Evolutionary conservation across 2,329 filamentous ascomycete genomes (phyloP), one percentile per base, ranked within the genome.

Genomic region (Furcasterigmium sp.): DNA sequence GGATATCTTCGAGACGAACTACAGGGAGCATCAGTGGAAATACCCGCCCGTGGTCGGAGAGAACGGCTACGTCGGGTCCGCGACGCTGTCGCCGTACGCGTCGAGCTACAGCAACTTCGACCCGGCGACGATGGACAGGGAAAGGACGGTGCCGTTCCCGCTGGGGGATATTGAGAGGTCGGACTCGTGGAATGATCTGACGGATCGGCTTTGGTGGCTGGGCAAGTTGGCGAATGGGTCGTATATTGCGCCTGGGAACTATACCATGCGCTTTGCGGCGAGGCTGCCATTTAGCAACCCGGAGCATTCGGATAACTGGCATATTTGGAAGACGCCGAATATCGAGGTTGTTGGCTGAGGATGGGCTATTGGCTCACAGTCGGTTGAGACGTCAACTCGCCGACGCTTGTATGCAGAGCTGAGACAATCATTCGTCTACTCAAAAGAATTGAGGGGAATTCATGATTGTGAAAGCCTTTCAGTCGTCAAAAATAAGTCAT

Each of bases 51-150:
- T 54, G 2, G 44, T 46, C 8, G 57, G 57, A 15, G 39, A 54
- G 28, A 51, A 56, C 15, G 54, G 56, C 8, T 60, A 58, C 41
- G 34, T 61, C 23, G 58, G 58, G n/a, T 49, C 46, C 1, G 56
- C 47, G 2, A 53, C 55, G 2, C 53, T 50, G 13, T 59, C 53
- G 43, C 36, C 44, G 14, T 53, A 51, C 21, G 40, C 50, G 0
- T 39, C 30, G 20, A 18, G 41, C 5, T 46, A 41, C 6, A 29
- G 32, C 17, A 43, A 42, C 20, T 56, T 56, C 23, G 50, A 58
- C 25, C 46, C 48, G 0, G 42, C 49, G 8, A 39, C 38, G 3
- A 44, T 53, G 36, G 46, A 59, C 42, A 52, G 53, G 18, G 52
- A 59, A 15, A 49, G 51, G 26, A 50, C 50, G 8, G 47, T 51